A percentile compares a stretch with the other conserved stretches of the same genome.
Conservation (phyloP, 1,284 basidiomycete genomes). For the Sporisorium sorghi region DNA sequence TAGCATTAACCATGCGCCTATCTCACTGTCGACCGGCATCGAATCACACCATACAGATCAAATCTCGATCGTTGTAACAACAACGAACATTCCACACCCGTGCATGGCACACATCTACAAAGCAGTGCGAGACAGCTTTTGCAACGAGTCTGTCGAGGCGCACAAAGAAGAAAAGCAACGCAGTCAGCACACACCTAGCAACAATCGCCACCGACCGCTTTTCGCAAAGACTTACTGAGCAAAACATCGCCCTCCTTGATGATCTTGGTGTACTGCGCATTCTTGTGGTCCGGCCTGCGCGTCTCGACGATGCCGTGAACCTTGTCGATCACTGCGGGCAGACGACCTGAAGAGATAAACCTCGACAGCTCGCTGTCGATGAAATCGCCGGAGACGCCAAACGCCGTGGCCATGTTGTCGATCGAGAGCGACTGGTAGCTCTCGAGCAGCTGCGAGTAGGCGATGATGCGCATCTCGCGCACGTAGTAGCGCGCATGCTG, state of each 20-base stretch:
- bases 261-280: conserved; percentile 88
- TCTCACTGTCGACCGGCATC: background rate
- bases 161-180: background rate
- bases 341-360: conserved; percentile 89
- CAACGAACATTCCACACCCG: background rate
- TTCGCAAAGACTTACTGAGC: conserved; percentile 73
- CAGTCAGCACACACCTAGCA: conserved; percentile 12
- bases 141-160: conserved; percentile 67
- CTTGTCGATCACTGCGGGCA: conserved; percentile 93
- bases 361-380: conserved; percentile 88
- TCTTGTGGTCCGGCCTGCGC: conserved; percentile 85
- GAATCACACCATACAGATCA: background rate
- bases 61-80: background rate
- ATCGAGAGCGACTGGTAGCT: conserved; percentile 90
- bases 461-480: conserved; percentile 95
- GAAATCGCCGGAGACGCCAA: conserved; percentile 89
- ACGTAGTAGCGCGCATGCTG: conserved; percentile 91
- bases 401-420: conserved; percentile 85
- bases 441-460: conserved; percentile 91
- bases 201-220: background rate
- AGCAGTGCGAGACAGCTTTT: conserved; percentile 67
- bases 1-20: too few species aligned
- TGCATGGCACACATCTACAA: conserved; percentile 44
- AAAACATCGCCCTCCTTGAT: conserved; percentile 89
- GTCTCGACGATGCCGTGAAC: conserved; percentile 90